phyloP scores from a whole-genome alignment of 768 basidiomycete species.

The Scleroderma bovista region DNA sequence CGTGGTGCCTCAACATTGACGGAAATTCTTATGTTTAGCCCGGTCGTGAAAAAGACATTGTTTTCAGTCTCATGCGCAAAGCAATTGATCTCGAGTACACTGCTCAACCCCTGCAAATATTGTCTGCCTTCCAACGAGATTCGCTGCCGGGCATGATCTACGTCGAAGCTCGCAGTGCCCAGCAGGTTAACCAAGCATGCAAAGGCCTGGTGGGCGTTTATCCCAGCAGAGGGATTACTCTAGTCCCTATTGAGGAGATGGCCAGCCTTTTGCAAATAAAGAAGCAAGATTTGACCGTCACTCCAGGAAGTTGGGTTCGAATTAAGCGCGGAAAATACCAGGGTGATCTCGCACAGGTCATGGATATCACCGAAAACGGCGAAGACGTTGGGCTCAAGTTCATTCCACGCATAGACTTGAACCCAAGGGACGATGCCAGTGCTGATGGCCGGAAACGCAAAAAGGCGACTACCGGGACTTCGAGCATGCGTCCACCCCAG shows the following conservation, averaged over 20 bases:
- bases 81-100: slow-evolving; percentile 79
- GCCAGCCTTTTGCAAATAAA: slow-evolving; percentile 93
- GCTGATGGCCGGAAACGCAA: slow-evolving; percentile 75
- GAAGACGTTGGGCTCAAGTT: slow-evolving; percentile 92
- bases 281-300: slow-evolving; percentile 83
- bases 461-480: slow-evolving; percentile 44
- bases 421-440: slow-evolving; percentile 74
- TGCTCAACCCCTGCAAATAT: slow-evolving; percentile 73
- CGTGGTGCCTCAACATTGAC: background rate
- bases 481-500: slow-evolving; percentile 80
- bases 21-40: slow-evolving; percentile 41
- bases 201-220: slow-evolving; percentile 93
- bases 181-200: slow-evolving; percentile 80
- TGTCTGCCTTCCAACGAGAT: slow-evolving; percentile 94
- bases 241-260: slow-evolving; percentile 98
- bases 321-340: slow-evolving; percentile 90
- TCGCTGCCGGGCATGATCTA: slow-evolving; percentile 95
- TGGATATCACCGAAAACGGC: slow-evolving; percentile 89
- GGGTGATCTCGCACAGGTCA: slow-evolving; percentile 91
- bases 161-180: slow-evolving; percentile 85
- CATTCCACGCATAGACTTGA: slow-evolving; percentile 96
- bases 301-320: slow-evolving; percentile 90
- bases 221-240: slow-evolving; percentile 68
- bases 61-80: slow-evolving; percentile 93
- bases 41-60: slow-evolving; percentile 88